A percentile compares a stretch with the other conserved stretches of the same genome.
Evolutionary conservation across 768 basidiomycete genomes (phyloP).

Genomic region (Phylloporus sp.): DNA sequence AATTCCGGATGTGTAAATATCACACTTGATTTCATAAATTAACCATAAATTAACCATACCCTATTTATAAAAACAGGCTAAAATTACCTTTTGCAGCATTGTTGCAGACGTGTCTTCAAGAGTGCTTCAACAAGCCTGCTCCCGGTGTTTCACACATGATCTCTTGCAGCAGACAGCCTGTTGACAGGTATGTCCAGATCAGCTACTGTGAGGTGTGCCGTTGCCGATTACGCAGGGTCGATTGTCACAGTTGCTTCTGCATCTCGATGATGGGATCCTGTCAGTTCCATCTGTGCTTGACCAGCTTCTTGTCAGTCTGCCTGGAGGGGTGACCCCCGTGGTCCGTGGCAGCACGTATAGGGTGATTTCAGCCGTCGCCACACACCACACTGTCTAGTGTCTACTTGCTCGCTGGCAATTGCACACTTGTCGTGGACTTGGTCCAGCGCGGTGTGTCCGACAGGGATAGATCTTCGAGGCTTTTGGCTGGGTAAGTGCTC

Average conservation of each 20-base stretch:
- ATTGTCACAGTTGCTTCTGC: slow-evolving; percentile 10
- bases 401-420: slow-evolving; percentile 24
- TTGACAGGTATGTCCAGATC: slow-evolving; percentile 16
- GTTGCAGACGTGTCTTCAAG: slow-evolving; percentile 44
- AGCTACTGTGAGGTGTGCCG: slow-evolving; percentile 11
- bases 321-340: slow-evolving; percentile 41
- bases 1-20: too few species aligned
- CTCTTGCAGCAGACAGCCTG: slow-evolving; percentile 37
- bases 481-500: slow-evolving; percentile 62
- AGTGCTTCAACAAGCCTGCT: slow-evolving; percentile 40
- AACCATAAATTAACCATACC: too few species aligned
- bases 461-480: slow-evolving; percentile 53
- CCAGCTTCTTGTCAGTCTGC: slow-evolving; percentile 42
- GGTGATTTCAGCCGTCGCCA: slow-evolving; percentile 39
- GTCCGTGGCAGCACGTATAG: slow-evolving; percentile 45
- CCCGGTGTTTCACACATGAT: slow-evolving; percentile 50
- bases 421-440: slow-evolving; percentile 35
- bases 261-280: slow-evolving; percentile 12
- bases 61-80: too few species aligned
- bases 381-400: slow-evolving; percentile 41
- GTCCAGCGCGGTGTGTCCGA: slow-evolving; percentile 50
- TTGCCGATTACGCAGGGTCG: slow-evolving; percentile 22
- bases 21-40: too few species aligned
- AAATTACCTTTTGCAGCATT: slow-evolving; percentile 45
- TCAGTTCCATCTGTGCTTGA: slow-evolving; percentile 29